phyloP scores from a whole-genome alignment of 2,329 filamentous ascomycete genomes.

The Aspergillus ustus region DNA sequence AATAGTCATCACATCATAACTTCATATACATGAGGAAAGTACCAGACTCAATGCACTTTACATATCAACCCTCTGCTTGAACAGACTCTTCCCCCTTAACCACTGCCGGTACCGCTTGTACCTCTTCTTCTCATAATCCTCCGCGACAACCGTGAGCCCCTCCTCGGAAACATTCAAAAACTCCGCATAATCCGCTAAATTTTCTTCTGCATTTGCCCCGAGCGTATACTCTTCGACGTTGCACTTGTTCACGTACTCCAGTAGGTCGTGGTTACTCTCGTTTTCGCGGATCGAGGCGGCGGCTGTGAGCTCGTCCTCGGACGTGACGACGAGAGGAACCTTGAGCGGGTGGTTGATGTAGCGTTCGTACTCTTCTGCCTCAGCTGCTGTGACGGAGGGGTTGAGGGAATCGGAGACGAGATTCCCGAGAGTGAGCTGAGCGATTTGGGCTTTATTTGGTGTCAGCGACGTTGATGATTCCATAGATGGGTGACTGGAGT shows the following conservation, averaged over 20 bases:
- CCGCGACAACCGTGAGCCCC: slow-evolving; percentile 82
- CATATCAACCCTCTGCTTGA: slow-evolving; percentile 75
- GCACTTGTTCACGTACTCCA: slow-evolving; percentile 76
- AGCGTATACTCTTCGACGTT: slow-evolving; percentile 62
- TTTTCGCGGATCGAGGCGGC: slow-evolving; percentile 41
- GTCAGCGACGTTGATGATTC: slow-evolving; percentile 59
- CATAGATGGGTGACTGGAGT: slow-evolving; percentile 35
- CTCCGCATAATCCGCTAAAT: slow-evolving; percentile 74
- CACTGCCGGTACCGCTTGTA: slow-evolving; percentile 97
- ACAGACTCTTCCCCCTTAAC: slow-evolving; percentile 91
- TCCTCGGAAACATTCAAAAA: slow-evolving; percentile 79
- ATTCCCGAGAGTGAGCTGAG: slow-evolving; percentile 86
- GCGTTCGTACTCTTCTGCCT: slow-evolving; percentile 82
- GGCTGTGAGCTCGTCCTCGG: slow-evolving; percentile 44
- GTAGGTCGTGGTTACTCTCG: slow-evolving; percentile 66
- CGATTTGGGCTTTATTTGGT: slow-evolving; percentile 75
- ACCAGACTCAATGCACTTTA: slow-evolving; percentile 24
- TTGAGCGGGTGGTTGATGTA: slow-evolving; percentile 91
- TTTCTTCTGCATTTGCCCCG: slow-evolving; percentile 60
- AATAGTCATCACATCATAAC: neutral
- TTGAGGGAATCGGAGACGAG: slow-evolving; percentile 85
- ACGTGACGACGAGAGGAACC: slow-evolving; percentile 69
- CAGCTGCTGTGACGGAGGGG: slow-evolving; percentile 75
- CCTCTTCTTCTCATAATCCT: slow-evolving; percentile 87
- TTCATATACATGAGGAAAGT: neutral